Conservation (phyloP, 352 stramenopile genomes). For the Phytopythium delawarense region DNA sequence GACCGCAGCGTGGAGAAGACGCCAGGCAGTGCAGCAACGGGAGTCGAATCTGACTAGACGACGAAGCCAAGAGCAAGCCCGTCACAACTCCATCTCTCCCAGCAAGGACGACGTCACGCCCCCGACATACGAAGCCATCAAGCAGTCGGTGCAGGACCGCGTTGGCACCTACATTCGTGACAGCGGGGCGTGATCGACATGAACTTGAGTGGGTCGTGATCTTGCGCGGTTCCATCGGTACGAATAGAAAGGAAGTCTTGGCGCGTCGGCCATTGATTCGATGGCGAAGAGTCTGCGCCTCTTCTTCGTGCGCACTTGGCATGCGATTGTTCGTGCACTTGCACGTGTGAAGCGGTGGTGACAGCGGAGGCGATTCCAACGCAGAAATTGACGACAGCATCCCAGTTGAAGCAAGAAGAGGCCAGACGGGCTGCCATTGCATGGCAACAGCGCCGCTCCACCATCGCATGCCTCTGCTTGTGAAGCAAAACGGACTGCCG, state of each 20-base stretch:
- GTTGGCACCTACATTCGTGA: constrained; percentile 4
- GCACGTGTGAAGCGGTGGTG: neutral
- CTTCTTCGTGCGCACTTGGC: neutral
- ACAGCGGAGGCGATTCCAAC: neutral
- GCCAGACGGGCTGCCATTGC: no score
- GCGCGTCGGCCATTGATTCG: neutral
- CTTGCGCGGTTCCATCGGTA: neutral
- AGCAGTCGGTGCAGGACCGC: constrained; percentile 38
- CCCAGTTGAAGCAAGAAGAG: neutral
- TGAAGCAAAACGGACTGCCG: neutral
- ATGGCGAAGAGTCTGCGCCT: neutral
- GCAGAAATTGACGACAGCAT: neutral
- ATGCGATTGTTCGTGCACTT: neutral
- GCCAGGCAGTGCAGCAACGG: constrained; percentile 17
- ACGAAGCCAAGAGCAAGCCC: constrained; percentile 7
- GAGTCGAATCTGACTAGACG: neutral
- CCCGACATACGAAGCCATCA: constrained; percentile 37
- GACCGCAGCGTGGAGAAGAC: neutral
- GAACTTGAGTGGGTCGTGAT: neutral
- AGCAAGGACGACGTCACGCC: neutral
- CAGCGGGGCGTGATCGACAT: neutral
- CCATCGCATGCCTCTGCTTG: neutral
- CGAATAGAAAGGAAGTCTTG: neutral
- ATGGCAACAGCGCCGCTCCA: neutral
- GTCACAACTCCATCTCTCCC: neutral